Evolutionary conservation across 1,139 yeast genomes (phyloP).

Genomic region (Blastobotrys elegans): DNA sequence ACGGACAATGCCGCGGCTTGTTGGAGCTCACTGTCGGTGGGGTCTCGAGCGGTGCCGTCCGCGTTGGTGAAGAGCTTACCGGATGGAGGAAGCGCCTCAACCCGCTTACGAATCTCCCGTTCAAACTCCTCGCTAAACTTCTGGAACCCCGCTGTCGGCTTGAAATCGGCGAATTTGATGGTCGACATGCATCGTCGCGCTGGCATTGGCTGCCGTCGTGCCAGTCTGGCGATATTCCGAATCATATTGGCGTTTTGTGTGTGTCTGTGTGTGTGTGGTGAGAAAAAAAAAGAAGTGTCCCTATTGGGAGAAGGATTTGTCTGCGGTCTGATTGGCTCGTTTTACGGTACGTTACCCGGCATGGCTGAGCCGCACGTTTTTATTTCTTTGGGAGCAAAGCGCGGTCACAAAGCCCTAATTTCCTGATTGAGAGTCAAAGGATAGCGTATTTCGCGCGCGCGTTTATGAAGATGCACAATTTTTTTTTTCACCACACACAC

Average conservation of each 20-base stretch:
- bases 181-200: constrained; percentile 10
- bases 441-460: no score
- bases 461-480: no score
- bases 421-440: no score
- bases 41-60: constrained; percentile 72
- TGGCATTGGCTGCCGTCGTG: background rate
- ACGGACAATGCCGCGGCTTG: constrained; percentile 68
- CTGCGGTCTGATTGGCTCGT: no score
- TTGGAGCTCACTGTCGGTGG: constrained; percentile 67
- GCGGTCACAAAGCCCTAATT: no score
- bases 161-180: constrained; percentile 20
- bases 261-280: background rate
- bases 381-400: no score
- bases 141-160: constrained; percentile 24
- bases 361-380: no score
- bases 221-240: constrained; percentile 5
- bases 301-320: no score
- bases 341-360: no score
- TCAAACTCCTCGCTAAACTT: constrained; percentile 29
- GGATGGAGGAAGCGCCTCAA: constrained; percentile 31
- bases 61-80: constrained; percentile 57
- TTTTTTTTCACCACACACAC: no score
- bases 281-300: background rate
- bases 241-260: no score
- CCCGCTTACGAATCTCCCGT: constrained; percentile 29